A percentile compares a stretch with the other conserved stretches of the same genome.
Conservation (phyloP, 257 asterid genomes). For the Gentiana straminea region DNA sequence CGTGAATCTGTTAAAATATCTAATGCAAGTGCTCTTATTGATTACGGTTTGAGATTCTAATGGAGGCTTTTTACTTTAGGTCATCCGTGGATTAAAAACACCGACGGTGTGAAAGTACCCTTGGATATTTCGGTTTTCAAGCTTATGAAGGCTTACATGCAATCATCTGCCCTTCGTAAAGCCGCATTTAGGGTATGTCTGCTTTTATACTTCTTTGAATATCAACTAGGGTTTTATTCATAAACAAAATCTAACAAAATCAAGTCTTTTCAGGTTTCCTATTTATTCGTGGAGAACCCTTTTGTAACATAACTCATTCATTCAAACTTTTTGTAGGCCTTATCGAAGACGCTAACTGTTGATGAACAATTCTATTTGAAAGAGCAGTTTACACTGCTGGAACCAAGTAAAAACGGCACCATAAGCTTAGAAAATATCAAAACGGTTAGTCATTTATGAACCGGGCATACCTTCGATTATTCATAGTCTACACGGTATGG, state of each 20-base stretch:
- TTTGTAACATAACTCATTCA: slow-evolving; percentile 1
- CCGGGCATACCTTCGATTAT: neutral
- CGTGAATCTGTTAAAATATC: too few relatives aligned
- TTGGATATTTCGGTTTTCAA: slow-evolving; percentile 71
- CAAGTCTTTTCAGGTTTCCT: too few relatives aligned
- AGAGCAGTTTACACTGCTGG: slow-evolving; percentile 39
- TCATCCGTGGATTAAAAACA: slow-evolving; percentile 82
- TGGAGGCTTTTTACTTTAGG: slow-evolving; percentile 39
- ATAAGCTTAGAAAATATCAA: slow-evolving; percentile 35
- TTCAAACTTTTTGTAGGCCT: slow-evolving; percentile 24
- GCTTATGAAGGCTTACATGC: slow-evolving; percentile 83
- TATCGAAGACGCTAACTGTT: slow-evolving; percentile 41
- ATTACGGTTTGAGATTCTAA: slow-evolving; percentile 5
- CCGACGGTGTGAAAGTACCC: slow-evolving; percentile 45
- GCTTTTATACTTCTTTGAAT: neutral
- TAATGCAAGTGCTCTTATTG: neutral
- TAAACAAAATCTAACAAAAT: neutral
- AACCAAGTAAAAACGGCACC: slow-evolving; percentile 44
- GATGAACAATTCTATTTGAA: slow-evolving; percentile 40
- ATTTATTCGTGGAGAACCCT: neutral
- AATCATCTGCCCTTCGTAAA: slow-evolving; percentile 88
- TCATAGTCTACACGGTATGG: neutral
- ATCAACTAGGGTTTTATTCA: neutral
- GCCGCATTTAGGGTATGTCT: slow-evolving; percentile 71
- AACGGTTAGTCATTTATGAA: slow-evolving; percentile 19